A percentile compares a stretch with the other conserved stretches of the same genome.
Conservation (phyloP, 768 basidiomycete species). For the Holtermannia corniformis region DNA sequence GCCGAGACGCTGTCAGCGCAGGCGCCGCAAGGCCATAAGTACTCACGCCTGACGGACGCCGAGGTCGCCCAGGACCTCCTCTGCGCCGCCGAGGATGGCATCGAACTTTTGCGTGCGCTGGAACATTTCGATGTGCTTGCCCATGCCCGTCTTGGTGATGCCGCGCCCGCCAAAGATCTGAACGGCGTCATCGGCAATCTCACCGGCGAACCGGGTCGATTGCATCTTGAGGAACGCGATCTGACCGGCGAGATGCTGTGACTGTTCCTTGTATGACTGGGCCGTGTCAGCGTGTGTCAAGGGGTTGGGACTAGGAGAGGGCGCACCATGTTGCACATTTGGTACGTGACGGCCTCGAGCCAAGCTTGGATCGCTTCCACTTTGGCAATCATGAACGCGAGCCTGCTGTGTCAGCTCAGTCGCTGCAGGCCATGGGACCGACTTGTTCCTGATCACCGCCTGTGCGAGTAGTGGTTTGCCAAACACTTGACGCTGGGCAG, state of each 20-base stretch:
- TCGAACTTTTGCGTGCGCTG: slow-evolving; percentile 41
- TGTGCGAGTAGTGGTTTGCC: slow-evolving; percentile 70
- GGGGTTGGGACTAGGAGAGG: background rate
- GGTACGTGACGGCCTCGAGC: slow-evolving; percentile 77
- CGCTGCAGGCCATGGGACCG: too few relatives aligned
- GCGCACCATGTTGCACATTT: slow-evolving; percentile 70
- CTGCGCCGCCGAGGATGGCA: slow-evolving; percentile 37
- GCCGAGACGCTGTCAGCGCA: background rate
- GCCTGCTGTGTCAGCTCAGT: slow-evolving; percentile 25
- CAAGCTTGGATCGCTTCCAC: slow-evolving; percentile 73
- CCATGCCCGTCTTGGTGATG: slow-evolving; percentile 54
- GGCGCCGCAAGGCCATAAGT: background rate
- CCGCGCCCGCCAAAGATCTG: slow-evolving; percentile 74
- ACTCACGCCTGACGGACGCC: slow-evolving; percentile 40
- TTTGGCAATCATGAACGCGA: slow-evolving; percentile 81
- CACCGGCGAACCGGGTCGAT: slow-evolving; percentile 63
- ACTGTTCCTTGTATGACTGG: slow-evolving; percentile 63
- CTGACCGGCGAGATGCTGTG: slow-evolving; percentile 63
- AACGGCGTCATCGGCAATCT: slow-evolving; percentile 73
- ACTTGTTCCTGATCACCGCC: slow-evolving; percentile 75
- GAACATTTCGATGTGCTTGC: slow-evolving; percentile 39
- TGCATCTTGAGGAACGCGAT: slow-evolving; percentile 74
- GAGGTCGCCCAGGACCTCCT: slow-evolving; percentile 37
- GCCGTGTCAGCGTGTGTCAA: background rate
- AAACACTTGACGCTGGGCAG: slow-evolving; percentile 78